These are phyloP conservation scores for Clarireedia homoeocarpa DNA, from an alignment of 2,329 filamentous ascomycete genomes.

Conservation along the genomic window DNA sequence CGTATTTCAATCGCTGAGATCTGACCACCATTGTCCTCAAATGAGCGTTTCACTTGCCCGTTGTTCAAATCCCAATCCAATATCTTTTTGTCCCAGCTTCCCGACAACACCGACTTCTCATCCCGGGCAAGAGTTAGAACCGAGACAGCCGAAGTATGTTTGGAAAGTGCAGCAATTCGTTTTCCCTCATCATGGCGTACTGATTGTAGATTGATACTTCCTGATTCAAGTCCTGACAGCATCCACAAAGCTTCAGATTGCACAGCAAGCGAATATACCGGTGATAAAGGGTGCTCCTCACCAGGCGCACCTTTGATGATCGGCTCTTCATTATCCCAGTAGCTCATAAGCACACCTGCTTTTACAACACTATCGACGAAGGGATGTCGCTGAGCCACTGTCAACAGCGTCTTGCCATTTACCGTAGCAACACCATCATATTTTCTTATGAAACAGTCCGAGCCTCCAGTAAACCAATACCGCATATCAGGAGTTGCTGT, in stretches of 20 bases:
- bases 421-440: conserved; percentile 94
- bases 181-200: conserved; percentile 93
- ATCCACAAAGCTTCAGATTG: conserved; percentile 89
- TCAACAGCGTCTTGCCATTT: conserved; percentile 88
- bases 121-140: conserved; percentile 76
- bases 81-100: conserved; percentile 93
- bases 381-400: conserved; percentile 89
- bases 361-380: conserved; percentile 98
- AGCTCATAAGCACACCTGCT: conserved; percentile 86
- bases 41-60: conserved; percentile 67
- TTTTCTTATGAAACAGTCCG: conserved; percentile 92
- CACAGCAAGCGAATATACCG: conserved; percentile 88
- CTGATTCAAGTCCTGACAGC: conserved; percentile 81
- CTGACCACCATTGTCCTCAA: conserved; percentile 71
- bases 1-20: conserved; percentile 83
- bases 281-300: conserved; percentile 63
- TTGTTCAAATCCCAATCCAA: conserved; percentile 93
- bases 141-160: conserved; percentile 87
- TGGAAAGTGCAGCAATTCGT: conserved; percentile 69
- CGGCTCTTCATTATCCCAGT: conserved; percentile 96
- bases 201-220: conserved; percentile 86
- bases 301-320: conserved; percentile 19
- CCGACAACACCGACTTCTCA: conserved; percentile 80
- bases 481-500: conserved; percentile 88
- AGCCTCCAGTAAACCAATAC: conserved; percentile 90